Conservation (phyloP, 2,329 filamentous ascomycete species). For the Penicillium aurantiogriseum region DNA sequence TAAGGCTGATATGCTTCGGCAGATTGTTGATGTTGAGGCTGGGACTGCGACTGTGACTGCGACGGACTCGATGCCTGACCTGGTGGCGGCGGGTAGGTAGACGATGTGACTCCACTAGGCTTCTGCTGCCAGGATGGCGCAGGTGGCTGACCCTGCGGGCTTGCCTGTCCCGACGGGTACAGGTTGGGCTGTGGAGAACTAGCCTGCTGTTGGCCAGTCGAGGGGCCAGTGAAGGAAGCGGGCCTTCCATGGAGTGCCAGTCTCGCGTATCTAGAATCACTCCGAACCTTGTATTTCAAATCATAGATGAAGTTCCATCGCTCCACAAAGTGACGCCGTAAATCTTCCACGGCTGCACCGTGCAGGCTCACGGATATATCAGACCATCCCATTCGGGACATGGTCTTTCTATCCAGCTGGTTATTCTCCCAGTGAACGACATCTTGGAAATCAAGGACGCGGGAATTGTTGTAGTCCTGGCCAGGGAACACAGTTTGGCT, state of each 20-base stretch:
- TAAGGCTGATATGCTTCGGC: conserved; percentile 3
- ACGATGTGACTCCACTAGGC: neutral
- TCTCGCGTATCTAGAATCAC: conserved; percentile 50
- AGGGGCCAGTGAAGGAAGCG: conserved; percentile 25
- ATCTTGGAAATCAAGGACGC: conserved; percentile 76
- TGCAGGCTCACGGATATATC: conserved; percentile 76
- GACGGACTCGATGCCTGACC: neutral
- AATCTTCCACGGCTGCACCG: conserved; percentile 71
- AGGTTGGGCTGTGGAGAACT: conserved; percentile 22
- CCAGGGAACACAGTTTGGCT: conserved; percentile 78
- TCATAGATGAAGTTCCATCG: conserved; percentile 90
- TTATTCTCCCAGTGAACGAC: conserved; percentile 80
- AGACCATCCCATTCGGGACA: conserved; percentile 88
- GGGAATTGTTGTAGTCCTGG: conserved; percentile 90
- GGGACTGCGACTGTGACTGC: conserved; percentile 12
- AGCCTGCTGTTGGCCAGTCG: conserved; percentile 15
- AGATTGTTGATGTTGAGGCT: conserved; percentile 4
- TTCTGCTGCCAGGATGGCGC: conserved; percentile 12
- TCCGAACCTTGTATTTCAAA: conserved; percentile 70
- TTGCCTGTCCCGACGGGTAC: conserved; percentile 17
- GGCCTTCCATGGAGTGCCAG: conserved; percentile 36
- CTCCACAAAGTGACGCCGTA: conserved; percentile 76
- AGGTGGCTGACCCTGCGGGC: conserved; percentile 16
- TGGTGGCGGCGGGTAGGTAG: conserved; percentile 1
- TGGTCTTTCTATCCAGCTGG: conserved; percentile 76